Conservation (phyloP, 169 alveolate species). For the Eimeria tenella region DNA sequence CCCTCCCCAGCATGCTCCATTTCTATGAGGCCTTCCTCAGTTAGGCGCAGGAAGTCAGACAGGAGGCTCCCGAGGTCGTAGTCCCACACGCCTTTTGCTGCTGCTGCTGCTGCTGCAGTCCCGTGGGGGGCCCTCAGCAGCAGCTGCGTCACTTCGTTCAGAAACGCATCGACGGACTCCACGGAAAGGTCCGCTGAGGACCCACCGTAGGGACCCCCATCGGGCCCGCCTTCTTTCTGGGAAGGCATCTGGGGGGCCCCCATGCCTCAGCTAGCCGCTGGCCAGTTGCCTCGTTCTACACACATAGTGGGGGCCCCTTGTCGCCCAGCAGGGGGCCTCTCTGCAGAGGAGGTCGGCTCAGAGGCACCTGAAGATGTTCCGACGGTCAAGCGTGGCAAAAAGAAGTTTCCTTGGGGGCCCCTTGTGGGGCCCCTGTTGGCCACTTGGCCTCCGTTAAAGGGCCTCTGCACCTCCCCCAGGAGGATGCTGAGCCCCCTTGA, state of each 20-base stretch:
- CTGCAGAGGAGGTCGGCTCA: too few species aligned
- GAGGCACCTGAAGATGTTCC: too few species aligned
- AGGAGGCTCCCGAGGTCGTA: constrained; percentile 48
- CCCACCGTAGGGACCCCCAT: constrained; percentile 32
- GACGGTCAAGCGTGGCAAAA: too few species aligned
- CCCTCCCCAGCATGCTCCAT: constrained; percentile 27
- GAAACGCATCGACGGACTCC: constrained; percentile 21
- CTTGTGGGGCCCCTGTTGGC: neutral
- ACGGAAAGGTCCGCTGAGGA: neutral
- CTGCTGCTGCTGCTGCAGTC: constrained; percentile 49
- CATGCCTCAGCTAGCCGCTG: neutral
- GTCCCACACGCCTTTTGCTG: constrained; percentile 55
- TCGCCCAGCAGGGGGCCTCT: neutral
- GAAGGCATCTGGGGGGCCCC: constrained; percentile 35
- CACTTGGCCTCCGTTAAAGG: neutral
- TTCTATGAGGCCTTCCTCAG: constrained; percentile 61
- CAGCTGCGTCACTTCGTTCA: constrained; percentile 39
- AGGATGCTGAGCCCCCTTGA: constrained; percentile 19
- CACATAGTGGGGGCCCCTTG: neutral
- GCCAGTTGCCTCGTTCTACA: neutral
- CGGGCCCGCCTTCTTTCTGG: constrained; percentile 12
- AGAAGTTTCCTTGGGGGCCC: neutral
- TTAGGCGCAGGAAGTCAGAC: constrained; percentile 41
- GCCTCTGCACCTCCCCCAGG: neutral
- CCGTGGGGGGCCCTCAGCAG: constrained; percentile 60